phyloP scores from a whole-genome alignment of 805 yeast genomes.

The Saturnispora ahearnii region DNA sequence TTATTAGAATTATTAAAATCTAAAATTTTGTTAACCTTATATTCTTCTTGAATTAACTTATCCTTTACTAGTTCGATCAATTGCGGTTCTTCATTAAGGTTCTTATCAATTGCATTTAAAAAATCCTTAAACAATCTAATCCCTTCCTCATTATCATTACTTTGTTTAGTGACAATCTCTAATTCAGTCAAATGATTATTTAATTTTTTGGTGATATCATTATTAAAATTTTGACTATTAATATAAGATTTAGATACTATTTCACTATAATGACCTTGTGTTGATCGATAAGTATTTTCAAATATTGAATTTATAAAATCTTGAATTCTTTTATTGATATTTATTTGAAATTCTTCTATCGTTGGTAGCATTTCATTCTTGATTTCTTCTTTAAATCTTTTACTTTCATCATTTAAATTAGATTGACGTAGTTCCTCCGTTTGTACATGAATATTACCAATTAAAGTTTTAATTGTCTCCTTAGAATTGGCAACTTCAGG shows the following conservation, averaged over 20 bases:
- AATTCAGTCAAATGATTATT: background rate
- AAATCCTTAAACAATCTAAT: background rate
- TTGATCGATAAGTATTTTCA: background rate
- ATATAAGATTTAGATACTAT: background rate
- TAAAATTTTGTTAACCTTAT: constrained; percentile 4
- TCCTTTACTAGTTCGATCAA: background rate
- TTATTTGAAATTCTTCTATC: background rate
- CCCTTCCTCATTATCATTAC: background rate
- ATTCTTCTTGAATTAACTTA: constrained; percentile 8
- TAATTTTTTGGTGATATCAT: background rate
- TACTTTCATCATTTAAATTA: background rate
- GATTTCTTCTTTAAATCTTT: background rate
- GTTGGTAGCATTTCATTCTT: background rate
- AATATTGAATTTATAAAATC: background rate
- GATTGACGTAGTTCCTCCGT: background rate
- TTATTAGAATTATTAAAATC: background rate
- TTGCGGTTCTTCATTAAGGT: background rate
- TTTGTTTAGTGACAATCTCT: background rate
- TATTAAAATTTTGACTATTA: constrained; percentile 3
- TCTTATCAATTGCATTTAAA: too few species aligned
- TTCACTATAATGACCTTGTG: constrained; percentile 1
- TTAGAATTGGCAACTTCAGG: background rate
- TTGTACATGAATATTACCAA: background rate
- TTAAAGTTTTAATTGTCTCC: background rate
- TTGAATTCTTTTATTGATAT: background rate